Conservation (phyloP, 441 rosid genomes). For the Euphorbia schlechtendalii region DNA sequence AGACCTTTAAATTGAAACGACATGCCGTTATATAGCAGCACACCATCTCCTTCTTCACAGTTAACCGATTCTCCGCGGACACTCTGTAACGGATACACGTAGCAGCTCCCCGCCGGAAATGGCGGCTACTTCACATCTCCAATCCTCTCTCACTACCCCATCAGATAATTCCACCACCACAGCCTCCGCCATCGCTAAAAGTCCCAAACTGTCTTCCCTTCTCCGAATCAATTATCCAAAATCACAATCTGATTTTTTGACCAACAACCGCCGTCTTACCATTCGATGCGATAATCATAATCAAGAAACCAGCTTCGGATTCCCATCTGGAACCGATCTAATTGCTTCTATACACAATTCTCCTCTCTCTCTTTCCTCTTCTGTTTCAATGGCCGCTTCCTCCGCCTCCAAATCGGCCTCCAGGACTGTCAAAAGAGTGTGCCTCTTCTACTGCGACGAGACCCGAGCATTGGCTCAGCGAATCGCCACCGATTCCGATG, state of each 20-base stretch:
- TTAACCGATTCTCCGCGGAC: not conserved
- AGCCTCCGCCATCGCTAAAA: not conserved
- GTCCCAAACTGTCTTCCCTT: not conserved
- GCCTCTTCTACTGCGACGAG: slow-evolving; percentile 71
- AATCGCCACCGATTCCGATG: slow-evolving; percentile 59
- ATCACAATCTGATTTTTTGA: not conserved
- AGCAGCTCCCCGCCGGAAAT: slow-evolving; percentile 3
- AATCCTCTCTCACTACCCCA: slow-evolving; percentile 3
- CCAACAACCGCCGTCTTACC: not conserved
- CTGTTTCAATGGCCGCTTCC: slow-evolving; percentile 48
- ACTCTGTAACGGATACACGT: not conserved
- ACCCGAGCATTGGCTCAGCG: slow-evolving; percentile 69
- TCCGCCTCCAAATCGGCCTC: slow-evolving; percentile 40
- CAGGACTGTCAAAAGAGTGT: slow-evolving; percentile 49
- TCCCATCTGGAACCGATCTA: slow-evolving; percentile 41
- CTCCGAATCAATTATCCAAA: not conserved
- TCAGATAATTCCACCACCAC: not conserved
- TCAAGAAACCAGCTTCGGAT: slow-evolving; percentile 39
- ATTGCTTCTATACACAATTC: slow-evolving; percentile 37
- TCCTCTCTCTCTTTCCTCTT: slow-evolving; percentile 21
- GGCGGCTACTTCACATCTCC: slow-evolving; percentile 17
- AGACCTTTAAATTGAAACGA: not conserved
- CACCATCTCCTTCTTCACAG: not conserved
- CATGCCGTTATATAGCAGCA: not conserved
- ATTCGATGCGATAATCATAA: slow-evolving; percentile 23